phyloP scores from a whole-genome alignment of 306 rosid species.

The Trifolium repens region DNA sequence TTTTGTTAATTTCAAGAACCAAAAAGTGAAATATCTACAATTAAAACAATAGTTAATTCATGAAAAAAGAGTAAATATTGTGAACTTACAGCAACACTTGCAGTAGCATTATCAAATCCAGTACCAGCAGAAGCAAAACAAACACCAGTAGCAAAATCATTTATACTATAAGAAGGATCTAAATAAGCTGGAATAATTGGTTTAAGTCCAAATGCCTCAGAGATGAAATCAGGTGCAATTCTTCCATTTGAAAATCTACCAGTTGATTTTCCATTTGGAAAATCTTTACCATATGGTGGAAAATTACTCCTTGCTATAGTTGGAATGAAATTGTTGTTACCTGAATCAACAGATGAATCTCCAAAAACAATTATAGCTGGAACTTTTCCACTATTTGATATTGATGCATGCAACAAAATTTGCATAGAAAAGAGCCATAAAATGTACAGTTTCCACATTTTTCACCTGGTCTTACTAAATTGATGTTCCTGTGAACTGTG shows the following conservation, averaged over 20 bases:
- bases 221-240: conserved; percentile 58
- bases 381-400: conserved; percentile 45
- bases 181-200: conserved; percentile 61
- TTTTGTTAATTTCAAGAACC: not conserved
- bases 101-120: conserved; percentile 67
- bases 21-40: not conserved
- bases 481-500: not conserved
- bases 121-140: conserved; percentile 79
- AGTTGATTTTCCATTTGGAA: conserved; percentile 52
- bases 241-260: conserved; percentile 71
- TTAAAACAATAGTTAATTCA: not conserved
- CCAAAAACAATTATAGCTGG: conserved; percentile 67
- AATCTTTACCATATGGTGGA: conserved; percentile 68
- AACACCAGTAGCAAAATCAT: conserved; percentile 67
- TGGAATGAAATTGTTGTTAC: conserved; percentile 77
- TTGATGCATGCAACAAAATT: conserved; percentile 18
- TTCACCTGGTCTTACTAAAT: not conserved
- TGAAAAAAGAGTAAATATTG: not conserved
- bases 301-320: conserved; percentile 66
- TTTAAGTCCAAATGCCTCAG: conserved; percentile 62
- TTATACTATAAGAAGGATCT: conserved; percentile 55
- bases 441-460: not conserved
- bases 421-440: conserved; percentile 9
- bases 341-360: conserved; percentile 74
- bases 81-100: conserved; percentile 58